A percentile compares a stretch with the other conserved stretches of the same genome.
phyloP scores from a whole-genome alignment of 345 rosid species.

The Rhodamnia argentea region DNA sequence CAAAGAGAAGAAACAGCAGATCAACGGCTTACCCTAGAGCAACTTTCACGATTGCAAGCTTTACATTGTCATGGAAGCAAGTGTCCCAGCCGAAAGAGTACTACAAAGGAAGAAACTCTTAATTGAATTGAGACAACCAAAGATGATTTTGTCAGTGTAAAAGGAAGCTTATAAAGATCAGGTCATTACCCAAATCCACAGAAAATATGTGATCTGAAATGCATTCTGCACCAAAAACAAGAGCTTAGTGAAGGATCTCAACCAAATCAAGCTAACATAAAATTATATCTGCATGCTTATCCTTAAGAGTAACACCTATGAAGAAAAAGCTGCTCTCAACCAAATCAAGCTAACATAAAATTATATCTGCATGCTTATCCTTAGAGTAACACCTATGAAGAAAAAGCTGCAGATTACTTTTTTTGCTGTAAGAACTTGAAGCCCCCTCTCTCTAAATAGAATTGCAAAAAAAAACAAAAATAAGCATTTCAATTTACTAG shows the following conservation, averaged over 20 bases:
- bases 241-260: neutral
- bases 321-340: neutral
- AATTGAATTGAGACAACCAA: neutral
- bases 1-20: neutral
- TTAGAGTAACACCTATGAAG: neutral
- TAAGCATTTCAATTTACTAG: neutral
- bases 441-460: neutral
- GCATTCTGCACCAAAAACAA: slow-evolving; percentile 62
- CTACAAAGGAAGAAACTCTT: slow-evolving; percentile 19
- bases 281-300: neutral
- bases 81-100: slow-evolving; percentile 59
- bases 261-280: neutral
- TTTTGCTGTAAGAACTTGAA: neutral
- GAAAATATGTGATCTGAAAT: slow-evolving; percentile 89
- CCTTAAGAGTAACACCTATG: neutral
- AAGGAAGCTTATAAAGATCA: neutral
- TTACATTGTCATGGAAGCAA: slow-evolving; percentile 64
- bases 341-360: neutral
- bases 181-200: slow-evolving; percentile 82
- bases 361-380: neutral
- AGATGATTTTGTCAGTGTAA: neutral
- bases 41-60: slow-evolving; percentile 44
- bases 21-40: slow-evolving; percentile 52
- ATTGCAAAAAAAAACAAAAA: neutral
- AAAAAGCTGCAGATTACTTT: neutral